Evolutionary conservation across 2,329 filamentous ascomycete species (phyloP), one percentile per base, ranked within the genome.

Genomic region (Fulvia fulva): DNA sequence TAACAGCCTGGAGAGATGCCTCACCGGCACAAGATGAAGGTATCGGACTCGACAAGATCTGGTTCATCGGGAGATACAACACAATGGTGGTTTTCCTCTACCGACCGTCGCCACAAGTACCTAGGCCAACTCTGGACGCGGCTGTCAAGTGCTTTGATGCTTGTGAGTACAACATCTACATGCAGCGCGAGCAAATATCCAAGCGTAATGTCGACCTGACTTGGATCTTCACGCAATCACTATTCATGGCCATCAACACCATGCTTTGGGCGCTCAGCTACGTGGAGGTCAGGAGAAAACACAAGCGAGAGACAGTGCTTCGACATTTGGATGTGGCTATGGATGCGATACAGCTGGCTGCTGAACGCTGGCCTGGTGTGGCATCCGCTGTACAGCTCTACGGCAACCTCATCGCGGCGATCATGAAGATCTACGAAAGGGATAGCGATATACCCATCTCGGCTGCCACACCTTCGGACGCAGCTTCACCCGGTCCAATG

Each of bases 181-280:
- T 93, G 71, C 88, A 91, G 46, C 85, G 85, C 70, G 86, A 88
- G 67, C 91, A 96, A 73, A 88, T 96, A 69, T 83, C 87, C 64
- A 86, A 83, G 16, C 82, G 83, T 14, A 86, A 86, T 22, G 85
- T 94, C 11, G 93, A 97, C 70, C 81, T 97, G 60, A 97, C 92
- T 0, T 97, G 93, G 93, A 87, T 96, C 45, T 96, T 96, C 69
- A 85, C 96, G 1, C 83, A 96, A 58, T 87, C 88, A 21, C 82
- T 97, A 43, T 97, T 95, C 76, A 94, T 95, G 85, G 87, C 90
- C 4, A 82, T 97, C 57, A 97, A 96, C 70, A 92, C 90, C 5
- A 83, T 97, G 51, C 81, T 99, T 0, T 99, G 94, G 94, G 86
- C 89, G 1, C 82, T 96, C 7, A 96, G 92, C 1, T 97, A 96